Base-by-base conservation (phyloP, 768 basidiomycete species). In the Lactifluus piperatus region DNA sequence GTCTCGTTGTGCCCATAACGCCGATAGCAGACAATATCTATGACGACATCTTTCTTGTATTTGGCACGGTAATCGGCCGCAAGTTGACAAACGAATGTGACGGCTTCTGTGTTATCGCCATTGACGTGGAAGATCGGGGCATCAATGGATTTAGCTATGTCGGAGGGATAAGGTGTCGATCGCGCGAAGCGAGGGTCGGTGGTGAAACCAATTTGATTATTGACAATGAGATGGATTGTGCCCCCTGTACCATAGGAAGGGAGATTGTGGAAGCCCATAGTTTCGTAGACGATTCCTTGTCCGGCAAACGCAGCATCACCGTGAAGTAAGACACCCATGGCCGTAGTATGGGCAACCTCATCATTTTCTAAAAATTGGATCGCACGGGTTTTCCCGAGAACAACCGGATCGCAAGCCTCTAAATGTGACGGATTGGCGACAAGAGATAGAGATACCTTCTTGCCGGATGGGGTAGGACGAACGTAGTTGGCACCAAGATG, bases 1-100 rank as follows among this genome's bases (percentile, higher is more conserved):
- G 94, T 97, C 74, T 99, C 97, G 72, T 99, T 99, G 76, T 99
- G 97, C n/a, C 97, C 97, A 70, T 98, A 85, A 55, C 94, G 92
- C 64, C 97, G 90, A 77, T 97, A 99, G 76, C 97, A 99, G 57
- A 99, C 94, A 57, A 99, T 92, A 73, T 99, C 95, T 62, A 99
- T 76, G 68, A 99, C 95, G 63, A 99, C 95, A 71, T 99, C 97
- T 77, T 91, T 94, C 81, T 95, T 97, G 81, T 86, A 99, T 75
- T 93, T 95, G 65, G 95, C 94, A 51, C 95, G 86, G 75, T 92
- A 99, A 72, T 99, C 95, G 30, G 95, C 95, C 27, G 95, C 97
- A 56, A 99, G 85, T 68, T 95, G 94, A 75, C 92, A 95, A 41
- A 99, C 95, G 69, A 94, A 99, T 72, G 91, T 98, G 71, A 99